phyloP scores from a whole-genome alignment of 163 green algal species.

The Trebouxiophyceae sp. region DNA sequence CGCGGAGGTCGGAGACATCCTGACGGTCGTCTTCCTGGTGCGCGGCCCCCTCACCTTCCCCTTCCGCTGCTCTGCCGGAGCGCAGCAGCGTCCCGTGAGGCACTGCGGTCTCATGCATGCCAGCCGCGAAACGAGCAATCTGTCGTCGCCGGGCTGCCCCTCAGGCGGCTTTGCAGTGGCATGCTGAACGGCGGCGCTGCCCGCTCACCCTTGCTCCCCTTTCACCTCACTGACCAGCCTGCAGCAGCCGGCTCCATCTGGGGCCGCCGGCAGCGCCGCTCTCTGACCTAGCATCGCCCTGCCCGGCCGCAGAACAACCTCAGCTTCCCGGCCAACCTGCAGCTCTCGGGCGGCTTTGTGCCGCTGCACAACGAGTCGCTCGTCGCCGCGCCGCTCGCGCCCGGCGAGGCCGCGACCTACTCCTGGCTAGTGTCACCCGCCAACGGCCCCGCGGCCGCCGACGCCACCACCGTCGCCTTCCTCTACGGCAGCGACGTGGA shows the following conservation, averaged over 20 bases:
- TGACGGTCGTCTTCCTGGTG: conserved; percentile 25
- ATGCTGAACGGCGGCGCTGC: no score
- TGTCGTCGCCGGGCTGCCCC: no score
- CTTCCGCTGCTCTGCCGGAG: no score
- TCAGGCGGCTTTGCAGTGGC: no score
- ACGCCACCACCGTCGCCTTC: conserved; percentile 26
- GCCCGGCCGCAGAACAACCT: conserved; percentile 24
- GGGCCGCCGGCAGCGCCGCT: background rate
- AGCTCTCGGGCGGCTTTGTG: conserved; percentile 23
- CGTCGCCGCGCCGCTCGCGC: background rate
- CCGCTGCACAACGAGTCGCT: conserved; percentile 6
- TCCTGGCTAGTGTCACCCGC: conserved; percentile 15
- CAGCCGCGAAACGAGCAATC: no score
- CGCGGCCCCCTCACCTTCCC: background rate
- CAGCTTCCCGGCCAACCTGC: conserved; percentile 25
- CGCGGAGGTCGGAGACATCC: conserved; percentile 21
- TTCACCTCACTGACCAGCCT: no score
- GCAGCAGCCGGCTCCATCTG: no score
- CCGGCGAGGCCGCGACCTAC: conserved; percentile 24
- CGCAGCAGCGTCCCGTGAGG: no score
- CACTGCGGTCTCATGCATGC: no score
- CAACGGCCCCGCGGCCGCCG: conserved; percentile 17
- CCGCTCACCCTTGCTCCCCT: no score
- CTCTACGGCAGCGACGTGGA: conserved; percentile 33
- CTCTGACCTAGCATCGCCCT: background rate